Percentiles rank a stretch among this genome's conserved stretches.
These are phyloP conservation scores for Spinellus fusiger DNA, from an alignment of 192 early-diverging fungal genomes.

Conservation along the genomic window DNA sequence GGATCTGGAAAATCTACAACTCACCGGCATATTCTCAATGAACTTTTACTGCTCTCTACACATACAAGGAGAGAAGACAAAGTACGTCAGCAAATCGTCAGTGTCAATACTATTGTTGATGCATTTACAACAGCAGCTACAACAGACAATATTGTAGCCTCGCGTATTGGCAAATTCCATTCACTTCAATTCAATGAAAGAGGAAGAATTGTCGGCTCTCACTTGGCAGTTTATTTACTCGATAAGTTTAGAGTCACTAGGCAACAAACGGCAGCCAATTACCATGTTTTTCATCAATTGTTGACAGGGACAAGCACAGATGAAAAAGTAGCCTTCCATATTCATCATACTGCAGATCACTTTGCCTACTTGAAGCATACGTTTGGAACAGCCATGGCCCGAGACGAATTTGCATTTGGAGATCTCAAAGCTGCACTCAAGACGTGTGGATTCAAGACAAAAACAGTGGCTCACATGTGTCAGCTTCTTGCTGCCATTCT, in stretches of 20 bases:
- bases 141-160: slow-evolving; percentile 55
- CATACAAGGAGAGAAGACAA: slow-evolving; percentile 72
- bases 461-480: slow-evolving; percentile 74
- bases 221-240: slow-evolving; percentile 64
- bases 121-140: slow-evolving; percentile 75
- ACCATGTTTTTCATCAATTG: slow-evolving; percentile 80
- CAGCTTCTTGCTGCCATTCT: slow-evolving; percentile 83
- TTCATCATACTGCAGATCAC: slow-evolving; percentile 50
- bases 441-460: slow-evolving; percentile 54
- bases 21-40: slow-evolving; percentile 61
- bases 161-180: slow-evolving; percentile 73
- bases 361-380: slow-evolving; percentile 46
- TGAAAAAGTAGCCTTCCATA: slow-evolving; percentile 60
- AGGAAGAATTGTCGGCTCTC: slow-evolving; percentile 78
- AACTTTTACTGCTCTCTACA: slow-evolving; percentile 69
- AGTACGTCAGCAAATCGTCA: slow-evolving; percentile 62
- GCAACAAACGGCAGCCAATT: slow-evolving; percentile 54
- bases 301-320: slow-evolving; percentile 69
- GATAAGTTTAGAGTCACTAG: slow-evolving; percentile 57
- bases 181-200: slow-evolving; percentile 88
- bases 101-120: slow-evolving; percentile 66
- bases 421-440: slow-evolving; percentile 60
- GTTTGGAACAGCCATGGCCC: slow-evolving; percentile 19
- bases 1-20: slow-evolving; percentile 84
- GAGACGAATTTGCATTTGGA: slow-evolving; percentile 52